A percentile compares a stretch with the other conserved stretches of the same genome.
Evolutionary conservation across 2,329 filamentous ascomycete genomes (phyloP).

Genomic region (Ascochyta lentis): DNA sequence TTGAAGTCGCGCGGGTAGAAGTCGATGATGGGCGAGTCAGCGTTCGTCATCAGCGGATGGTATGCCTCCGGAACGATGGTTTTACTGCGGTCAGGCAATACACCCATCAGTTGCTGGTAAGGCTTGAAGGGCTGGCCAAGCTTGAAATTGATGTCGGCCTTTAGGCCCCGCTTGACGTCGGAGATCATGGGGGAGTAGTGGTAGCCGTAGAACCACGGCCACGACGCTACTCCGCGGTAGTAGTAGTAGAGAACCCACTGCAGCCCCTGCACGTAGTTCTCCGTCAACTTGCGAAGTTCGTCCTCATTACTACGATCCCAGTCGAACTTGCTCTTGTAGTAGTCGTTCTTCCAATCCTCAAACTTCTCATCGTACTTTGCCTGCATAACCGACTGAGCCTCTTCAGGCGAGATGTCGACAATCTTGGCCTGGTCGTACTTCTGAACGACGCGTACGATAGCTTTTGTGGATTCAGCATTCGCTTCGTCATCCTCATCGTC

Average conservation of each 20-base stretch:
- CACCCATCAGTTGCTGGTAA: slow-evolving; percentile 97
- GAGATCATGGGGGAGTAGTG: slow-evolving; percentile 98
- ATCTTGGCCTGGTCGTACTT: slow-evolving; percentile 90
- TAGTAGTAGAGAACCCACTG: slow-evolving; percentile 99
- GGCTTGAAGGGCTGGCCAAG: slow-evolving; percentile 94
- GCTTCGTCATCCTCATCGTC: slow-evolving; percentile 71
- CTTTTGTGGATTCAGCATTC: slow-evolving; percentile 82
- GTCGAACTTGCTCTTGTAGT: slow-evolving; percentile 89
- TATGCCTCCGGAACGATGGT: slow-evolving; percentile 89
- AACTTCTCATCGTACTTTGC: slow-evolving; percentile 91
- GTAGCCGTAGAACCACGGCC: slow-evolving; percentile 97
- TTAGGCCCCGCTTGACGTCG: slow-evolving; percentile 87
- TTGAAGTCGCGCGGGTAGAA: slow-evolving; percentile 98
- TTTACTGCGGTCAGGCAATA: slow-evolving; percentile 96
- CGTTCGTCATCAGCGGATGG: slow-evolving; percentile 89
- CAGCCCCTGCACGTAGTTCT: slow-evolving; percentile 96
- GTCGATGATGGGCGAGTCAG: slow-evolving; percentile 91
- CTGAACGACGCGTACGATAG: slow-evolving; percentile 83
- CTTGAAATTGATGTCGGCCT: slow-evolving; percentile 87
- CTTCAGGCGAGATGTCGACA: slow-evolving; percentile 77
- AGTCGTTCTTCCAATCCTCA: slow-evolving; percentile 89
- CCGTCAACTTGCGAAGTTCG: slow-evolving; percentile 80
- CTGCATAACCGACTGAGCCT: slow-evolving; percentile 79
- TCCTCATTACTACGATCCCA: slow-evolving; percentile 83
- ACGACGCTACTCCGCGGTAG: slow-evolving; percentile 94